Evolutionary conservation across 2,329 filamentous ascomycete species (phyloP).

Genomic region (Aureobasidium zeae): DNA sequence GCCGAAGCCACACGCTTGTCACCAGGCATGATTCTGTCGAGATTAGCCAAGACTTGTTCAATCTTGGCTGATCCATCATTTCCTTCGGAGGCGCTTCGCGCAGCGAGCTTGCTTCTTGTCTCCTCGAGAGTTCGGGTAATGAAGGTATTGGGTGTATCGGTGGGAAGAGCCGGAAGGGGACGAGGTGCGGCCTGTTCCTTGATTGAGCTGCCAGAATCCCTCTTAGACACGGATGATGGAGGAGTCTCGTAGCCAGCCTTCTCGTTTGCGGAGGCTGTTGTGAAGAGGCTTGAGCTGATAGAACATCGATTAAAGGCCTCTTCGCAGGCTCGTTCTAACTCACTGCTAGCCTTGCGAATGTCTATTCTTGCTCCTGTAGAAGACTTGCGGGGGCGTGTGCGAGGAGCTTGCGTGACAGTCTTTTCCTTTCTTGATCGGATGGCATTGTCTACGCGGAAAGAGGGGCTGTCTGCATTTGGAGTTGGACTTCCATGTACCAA

Average conservation of each 20-base stretch:
- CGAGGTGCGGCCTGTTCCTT: conserved; percentile 33
- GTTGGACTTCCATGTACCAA: conserved; percentile 18
- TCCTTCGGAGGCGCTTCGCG: conserved; percentile 39
- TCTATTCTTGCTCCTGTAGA: conserved; percentile 56
- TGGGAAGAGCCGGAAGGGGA: conserved; percentile 37
- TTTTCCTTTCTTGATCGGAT: conserved; percentile 30
- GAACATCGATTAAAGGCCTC: conserved; percentile 75
- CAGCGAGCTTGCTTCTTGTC: conserved; percentile 48
- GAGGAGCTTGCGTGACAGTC: conserved; percentile 21
- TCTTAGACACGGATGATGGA: conserved; percentile 38
- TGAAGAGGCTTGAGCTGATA: conserved; percentile 40
- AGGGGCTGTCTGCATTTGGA: conserved; percentile 23
- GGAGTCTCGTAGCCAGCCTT: conserved; percentile 42
- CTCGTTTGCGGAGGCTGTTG: conserved; percentile 29
- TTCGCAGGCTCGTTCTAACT: conserved; percentile 82
- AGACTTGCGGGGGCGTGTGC: conserved; percentile 30
- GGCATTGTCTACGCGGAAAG: conserved; percentile 23
- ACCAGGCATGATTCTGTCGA: conserved; percentile 29
- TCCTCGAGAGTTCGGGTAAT: conserved; percentile 48
- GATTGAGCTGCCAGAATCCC: conserved; percentile 15
- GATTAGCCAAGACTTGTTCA: conserved; percentile 47
- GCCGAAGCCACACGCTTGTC: conserved; percentile 39
- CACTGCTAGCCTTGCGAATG: conserved; percentile 70
- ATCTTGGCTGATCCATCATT: conserved; percentile 42
- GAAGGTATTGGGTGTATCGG: conserved; percentile 43